A percentile compares a stretch with the other conserved stretches of the same genome.
These are phyloP conservation scores for Aphanomyces invadans DNA, from an alignment of 352 stramenopile genomes.

Conservation along the genomic window DNA sequence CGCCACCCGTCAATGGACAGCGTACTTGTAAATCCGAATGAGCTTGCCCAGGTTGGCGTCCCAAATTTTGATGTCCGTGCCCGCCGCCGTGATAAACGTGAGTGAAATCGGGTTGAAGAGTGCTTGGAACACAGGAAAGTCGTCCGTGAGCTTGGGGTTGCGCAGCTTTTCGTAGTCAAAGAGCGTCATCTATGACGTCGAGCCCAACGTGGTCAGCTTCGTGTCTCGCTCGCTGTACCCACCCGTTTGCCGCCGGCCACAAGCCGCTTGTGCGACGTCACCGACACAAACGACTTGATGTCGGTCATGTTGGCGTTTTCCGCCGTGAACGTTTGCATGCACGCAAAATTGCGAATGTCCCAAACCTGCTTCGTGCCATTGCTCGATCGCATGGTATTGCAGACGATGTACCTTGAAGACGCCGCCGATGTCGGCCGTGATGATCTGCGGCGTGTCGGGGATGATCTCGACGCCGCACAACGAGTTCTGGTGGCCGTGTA, in stretches of 20 bases:
- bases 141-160: slow-evolving; percentile 79
- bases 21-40: slow-evolving; percentile 62
- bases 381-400: no score
- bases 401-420: slow-evolving; percentile 66
- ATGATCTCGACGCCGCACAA: slow-evolving; percentile 83
- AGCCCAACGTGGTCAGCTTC: no score
- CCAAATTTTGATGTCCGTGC: slow-evolving; percentile 83
- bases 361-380: no score
- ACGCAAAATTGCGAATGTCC: slow-evolving; percentile 86
- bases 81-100: slow-evolving; percentile 77
- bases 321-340: slow-evolving; percentile 80
- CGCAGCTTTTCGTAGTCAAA: slow-evolving; percentile 86
- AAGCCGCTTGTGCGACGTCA: slow-evolving; percentile 66
- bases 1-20: no score
- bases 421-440: slow-evolving; percentile 77
- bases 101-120: slow-evolving; percentile 83
- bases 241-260: slow-evolving; percentile 70
- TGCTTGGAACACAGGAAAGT: slow-evolving; percentile 66
- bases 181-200: slow-evolving; percentile 40
- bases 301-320: slow-evolving; percentile 46
- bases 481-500: slow-evolving; percentile 81
- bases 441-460: slow-evolving; percentile 74
- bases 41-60: slow-evolving; percentile 75
- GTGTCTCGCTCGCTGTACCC: not conserved
- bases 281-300: slow-evolving; percentile 63